A percentile compares a stretch with the other conserved stretches of the same genome.
phyloP scores from a whole-genome alignment of 2,329 filamentous ascomycete genomes.

The Cladosporium cucumerinum region DNA sequence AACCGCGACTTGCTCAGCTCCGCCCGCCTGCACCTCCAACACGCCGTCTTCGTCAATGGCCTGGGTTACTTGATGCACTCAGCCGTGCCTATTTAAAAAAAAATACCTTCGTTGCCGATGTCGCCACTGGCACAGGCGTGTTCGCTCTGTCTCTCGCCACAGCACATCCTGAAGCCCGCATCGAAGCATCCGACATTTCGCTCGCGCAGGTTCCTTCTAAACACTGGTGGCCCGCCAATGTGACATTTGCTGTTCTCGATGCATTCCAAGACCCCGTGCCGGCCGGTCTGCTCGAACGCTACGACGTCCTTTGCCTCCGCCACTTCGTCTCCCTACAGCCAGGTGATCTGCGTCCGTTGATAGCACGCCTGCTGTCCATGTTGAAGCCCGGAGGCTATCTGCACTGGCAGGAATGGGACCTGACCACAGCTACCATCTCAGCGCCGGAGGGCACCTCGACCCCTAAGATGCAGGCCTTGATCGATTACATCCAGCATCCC shows the following conservation, averaged over 20 bases:
- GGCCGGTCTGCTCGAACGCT: constrained; percentile 17
- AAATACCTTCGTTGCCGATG: constrained; percentile 23
- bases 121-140: constrained; percentile 22
- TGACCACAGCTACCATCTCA: constrained; percentile 14
- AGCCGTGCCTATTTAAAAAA: constrained; percentile 22
- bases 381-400: constrained; percentile 26
- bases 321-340: constrained; percentile 22
- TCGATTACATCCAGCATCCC: not conserved
- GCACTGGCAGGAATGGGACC: constrained; percentile 27
- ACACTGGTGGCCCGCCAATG: constrained; percentile 22
- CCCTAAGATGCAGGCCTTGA: not conserved
- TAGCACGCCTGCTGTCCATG: constrained; percentile 21
- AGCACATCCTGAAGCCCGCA: constrained; percentile 2
- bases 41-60: constrained; percentile 31
- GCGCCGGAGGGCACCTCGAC: constrained; percentile 2
- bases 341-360: constrained; percentile 22
- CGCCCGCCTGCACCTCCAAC: constrained; percentile 30
- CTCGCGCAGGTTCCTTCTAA: constrained; percentile 20
- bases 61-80: constrained; percentile 32
- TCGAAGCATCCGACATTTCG: constrained; percentile 28
- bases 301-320: constrained; percentile 26
- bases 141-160: constrained; percentile 18
- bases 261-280: constrained; percentile 19
- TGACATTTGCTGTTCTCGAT: constrained; percentile 21
- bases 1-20: constrained; percentile 21